Evolutionary conservation across 208 protist species (phyloP).

Genomic region (Zelonia costaricensis): DNA sequence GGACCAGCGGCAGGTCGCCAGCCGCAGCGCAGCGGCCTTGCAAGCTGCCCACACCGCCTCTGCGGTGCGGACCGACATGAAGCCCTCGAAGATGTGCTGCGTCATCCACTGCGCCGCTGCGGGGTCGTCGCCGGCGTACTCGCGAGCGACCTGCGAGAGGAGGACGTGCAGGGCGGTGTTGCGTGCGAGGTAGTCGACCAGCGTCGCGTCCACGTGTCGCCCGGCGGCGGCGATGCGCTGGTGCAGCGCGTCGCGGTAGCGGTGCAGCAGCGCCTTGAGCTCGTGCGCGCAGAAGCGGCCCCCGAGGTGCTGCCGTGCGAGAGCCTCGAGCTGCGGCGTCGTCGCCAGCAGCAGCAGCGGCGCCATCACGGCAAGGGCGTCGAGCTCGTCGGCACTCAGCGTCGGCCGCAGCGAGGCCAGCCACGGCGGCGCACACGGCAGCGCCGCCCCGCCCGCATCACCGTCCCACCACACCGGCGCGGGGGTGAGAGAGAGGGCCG

Average conservation of each 20-base stretch:
- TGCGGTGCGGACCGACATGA: constrained; percentile 32
- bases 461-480: not conserved
- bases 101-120: constrained; percentile 20
- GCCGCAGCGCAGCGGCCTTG: constrained; percentile 11
- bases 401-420: constrained; percentile 12
- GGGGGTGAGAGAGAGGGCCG: not conserved
- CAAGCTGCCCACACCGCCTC: constrained; percentile 38
- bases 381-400: constrained; percentile 22
- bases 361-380: constrained; percentile 44
- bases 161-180: constrained; percentile 36
- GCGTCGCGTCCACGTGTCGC: constrained; percentile 16
- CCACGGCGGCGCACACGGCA: constrained; percentile 9
- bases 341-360: constrained; percentile 47
- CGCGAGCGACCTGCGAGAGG: constrained; percentile 14
- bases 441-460: not conserved
- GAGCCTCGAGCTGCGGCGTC: constrained; percentile 45
- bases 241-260: constrained; percentile 35
- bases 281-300: constrained; percentile 45
- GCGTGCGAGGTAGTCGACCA: constrained; percentile 36
- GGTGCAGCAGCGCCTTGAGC: constrained; percentile 49
- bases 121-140: not conserved
- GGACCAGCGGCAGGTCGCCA: constrained; percentile 51
- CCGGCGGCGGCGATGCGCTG: constrained; percentile 12
- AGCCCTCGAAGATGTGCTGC: constrained; percentile 39
- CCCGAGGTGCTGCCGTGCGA: constrained; percentile 35